These are phyloP conservation scores for Xylaria sp. DNA, from an alignment of 2,329 filamentous ascomycete genomes.

Conservation along the genomic window DNA sequence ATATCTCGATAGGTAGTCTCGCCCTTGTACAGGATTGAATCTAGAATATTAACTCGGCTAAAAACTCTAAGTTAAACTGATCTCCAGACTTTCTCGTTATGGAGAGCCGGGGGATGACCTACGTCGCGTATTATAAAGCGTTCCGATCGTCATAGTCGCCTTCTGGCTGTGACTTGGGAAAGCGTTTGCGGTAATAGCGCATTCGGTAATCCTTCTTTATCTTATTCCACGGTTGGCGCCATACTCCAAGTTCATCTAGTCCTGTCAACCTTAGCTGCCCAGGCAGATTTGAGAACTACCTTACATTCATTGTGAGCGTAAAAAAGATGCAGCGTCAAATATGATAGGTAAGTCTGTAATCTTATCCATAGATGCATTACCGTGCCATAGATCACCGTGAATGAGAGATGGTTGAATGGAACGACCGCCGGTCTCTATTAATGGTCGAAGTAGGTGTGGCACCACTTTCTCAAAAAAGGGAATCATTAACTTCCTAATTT, in stretches of 20 bases:
- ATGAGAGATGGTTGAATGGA: conserved; percentile 55
- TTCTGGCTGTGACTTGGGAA: no score
- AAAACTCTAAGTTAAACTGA: conserved; percentile 24
- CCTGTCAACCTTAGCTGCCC: conserved; percentile 34
- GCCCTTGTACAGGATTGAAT: conserved; percentile 5
- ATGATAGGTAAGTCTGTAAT: conserved; percentile 48
- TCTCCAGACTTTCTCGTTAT: conserved; percentile 15
- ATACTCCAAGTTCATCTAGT: conserved; percentile 50
- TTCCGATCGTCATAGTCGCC: conserved; percentile 53
- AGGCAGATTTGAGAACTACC: conserved; percentile 36
- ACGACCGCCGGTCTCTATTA: conserved; percentile 53
- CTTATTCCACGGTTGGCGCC: conserved; percentile 48
- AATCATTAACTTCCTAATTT: not conserved
- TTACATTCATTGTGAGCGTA: conserved; percentile 55
- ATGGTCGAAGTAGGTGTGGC: conserved; percentile 55
- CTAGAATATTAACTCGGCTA: conserved; percentile 11
- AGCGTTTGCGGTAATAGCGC: no score
- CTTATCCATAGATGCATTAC: conserved; percentile 51
- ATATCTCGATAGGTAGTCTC: conserved; percentile 20
- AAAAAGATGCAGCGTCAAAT: conserved; percentile 53
- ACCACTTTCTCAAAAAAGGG: conserved; percentile 56
- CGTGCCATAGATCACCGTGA: conserved; percentile 56
- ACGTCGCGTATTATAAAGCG: conserved; percentile 46
- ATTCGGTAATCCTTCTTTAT: conserved; percentile 45
- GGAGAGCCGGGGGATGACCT: conserved; percentile 7